phyloP scores from a whole-genome alignment of 2,329 filamentous ascomycete species.

The Penicillium sp. region DNA sequence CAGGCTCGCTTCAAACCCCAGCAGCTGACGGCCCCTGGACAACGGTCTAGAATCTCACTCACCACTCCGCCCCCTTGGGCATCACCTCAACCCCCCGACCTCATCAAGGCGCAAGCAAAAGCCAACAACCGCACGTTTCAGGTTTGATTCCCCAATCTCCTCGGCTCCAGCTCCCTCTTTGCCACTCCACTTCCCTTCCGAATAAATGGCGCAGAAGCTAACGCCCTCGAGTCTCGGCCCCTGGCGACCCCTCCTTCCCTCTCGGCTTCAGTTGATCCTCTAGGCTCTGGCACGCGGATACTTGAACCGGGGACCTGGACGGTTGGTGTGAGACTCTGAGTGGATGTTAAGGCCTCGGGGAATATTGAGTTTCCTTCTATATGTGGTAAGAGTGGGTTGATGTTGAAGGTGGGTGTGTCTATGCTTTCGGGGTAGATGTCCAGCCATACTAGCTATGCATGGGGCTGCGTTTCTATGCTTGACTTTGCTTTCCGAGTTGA shows the following conservation, averaged over 20 bases:
- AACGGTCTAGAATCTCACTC: slow-evolving; percentile 5
- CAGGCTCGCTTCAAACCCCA: background rate
- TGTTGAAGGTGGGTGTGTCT: background rate
- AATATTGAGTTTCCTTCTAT: slow-evolving; percentile 7
- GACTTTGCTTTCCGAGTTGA: background rate
- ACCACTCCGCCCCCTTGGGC: background rate
- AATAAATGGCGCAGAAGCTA: slow-evolving; percentile 1
- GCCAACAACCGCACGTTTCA: slow-evolving; percentile 1
- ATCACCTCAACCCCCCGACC: background rate
- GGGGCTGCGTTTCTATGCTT: background rate
- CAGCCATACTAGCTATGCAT: background rate
- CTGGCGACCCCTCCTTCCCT: background rate
- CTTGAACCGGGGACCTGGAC: background rate
- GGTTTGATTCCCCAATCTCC: background rate
- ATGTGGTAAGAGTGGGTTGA: slow-evolving; percentile 5
- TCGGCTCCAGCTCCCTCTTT: background rate
- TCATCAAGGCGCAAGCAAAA: background rate
- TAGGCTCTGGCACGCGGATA: background rate
- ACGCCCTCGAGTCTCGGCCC: background rate
- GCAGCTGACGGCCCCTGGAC: background rate
- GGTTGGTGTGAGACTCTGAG: background rate
- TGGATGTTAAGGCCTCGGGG: background rate
- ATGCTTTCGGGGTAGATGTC: background rate
- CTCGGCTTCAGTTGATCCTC: background rate
- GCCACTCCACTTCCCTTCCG: slow-evolving; percentile 1